Evolutionary conservation across 1,284 basidiomycete genomes (phyloP).

Genomic region (Apiotrichum laibachii): DNA sequence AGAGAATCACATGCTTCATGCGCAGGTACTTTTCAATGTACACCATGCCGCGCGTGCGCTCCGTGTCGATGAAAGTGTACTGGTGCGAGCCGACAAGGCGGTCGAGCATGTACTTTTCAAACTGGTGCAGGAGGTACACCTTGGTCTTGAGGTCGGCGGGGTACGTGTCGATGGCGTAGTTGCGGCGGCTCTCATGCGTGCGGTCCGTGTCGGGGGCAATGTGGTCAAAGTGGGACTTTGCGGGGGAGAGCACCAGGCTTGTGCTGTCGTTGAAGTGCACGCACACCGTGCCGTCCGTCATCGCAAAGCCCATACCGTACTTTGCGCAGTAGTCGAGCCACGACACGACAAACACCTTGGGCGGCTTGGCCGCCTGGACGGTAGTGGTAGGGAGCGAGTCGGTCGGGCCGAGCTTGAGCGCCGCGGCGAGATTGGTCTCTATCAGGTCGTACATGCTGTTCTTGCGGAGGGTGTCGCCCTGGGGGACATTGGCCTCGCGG

Average conservation of each 20-base stretch:
- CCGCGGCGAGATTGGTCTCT: slow-evolving; percentile 62
- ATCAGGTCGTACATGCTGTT: slow-evolving; percentile 29
- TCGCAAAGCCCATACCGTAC: slow-evolving; percentile 96
- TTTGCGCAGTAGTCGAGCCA: slow-evolving; percentile 99
- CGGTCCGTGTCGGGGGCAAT: slow-evolving; percentile 52
- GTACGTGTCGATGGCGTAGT: slow-evolving; percentile 41
- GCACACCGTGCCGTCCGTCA: slow-evolving; percentile 90
- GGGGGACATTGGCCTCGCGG: slow-evolving; percentile 9
- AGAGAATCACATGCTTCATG: slow-evolving; percentile 95
- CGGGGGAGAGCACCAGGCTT: slow-evolving; percentile 75
- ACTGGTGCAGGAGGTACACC: slow-evolving; percentile 85
- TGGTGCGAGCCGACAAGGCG: slow-evolving; percentile 71
- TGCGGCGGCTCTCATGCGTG: slow-evolving; percentile 35
- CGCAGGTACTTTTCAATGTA: slow-evolving; percentile 94
- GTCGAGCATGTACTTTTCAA: slow-evolving; percentile 88
- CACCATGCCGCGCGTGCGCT: slow-evolving; percentile 75
- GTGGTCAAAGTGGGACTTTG: slow-evolving; percentile 85
- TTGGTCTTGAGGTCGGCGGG: slow-evolving; percentile 71
- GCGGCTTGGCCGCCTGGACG: slow-evolving; percentile 46
- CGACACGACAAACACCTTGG: slow-evolving; percentile 85
- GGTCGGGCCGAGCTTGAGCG: slow-evolving; percentile 3
- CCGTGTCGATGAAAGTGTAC: slow-evolving; percentile 71
- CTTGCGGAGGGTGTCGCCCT: not conserved
- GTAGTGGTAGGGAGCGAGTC: not conserved
- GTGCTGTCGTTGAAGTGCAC: slow-evolving; percentile 97